These are phyloP conservation scores for Eremothecium sinecaudum DNA, from an alignment of 1,139 yeast species.

Conservation along the genomic window DNA sequence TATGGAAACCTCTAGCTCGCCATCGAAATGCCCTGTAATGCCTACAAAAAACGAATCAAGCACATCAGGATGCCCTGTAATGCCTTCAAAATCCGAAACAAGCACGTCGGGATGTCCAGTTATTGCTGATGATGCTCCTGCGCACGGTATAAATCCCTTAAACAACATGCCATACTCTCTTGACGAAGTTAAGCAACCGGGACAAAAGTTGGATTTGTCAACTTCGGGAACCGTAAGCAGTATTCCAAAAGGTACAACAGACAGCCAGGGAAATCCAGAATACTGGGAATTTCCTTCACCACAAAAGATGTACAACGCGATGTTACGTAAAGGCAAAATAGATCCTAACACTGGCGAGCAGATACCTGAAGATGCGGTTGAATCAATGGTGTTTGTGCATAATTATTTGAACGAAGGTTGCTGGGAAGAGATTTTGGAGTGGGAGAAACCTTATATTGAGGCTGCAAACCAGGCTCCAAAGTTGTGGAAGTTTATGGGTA, in stretches of 20 bases:
- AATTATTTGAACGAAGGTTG: constrained; percentile 96
- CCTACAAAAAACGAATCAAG: constrained; percentile 11
- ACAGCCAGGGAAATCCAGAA: constrained; percentile 41
- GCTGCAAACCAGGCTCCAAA: constrained; percentile 57
- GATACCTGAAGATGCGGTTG: constrained; percentile 91
- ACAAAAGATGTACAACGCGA: constrained; percentile 97
- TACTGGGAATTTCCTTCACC: constrained; percentile 99
- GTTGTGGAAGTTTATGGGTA: constrained; percentile 77
- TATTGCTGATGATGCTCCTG: constrained; percentile 10
- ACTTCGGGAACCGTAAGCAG: constrained; percentile 76
- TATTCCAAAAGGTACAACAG: constrained; percentile 69
- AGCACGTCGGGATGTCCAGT: constrained; percentile 33
- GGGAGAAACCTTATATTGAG: constrained; percentile 65
- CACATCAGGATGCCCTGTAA: too few species aligned
- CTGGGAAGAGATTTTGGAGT: constrained; percentile 85
- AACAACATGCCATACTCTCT: constrained; percentile 82
- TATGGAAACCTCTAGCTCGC: too few species aligned
- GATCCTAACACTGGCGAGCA: constrained; percentile 40
- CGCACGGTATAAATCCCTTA: constrained; percentile 47
- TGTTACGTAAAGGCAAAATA: constrained; percentile 80
- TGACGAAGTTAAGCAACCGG: constrained; percentile 62
- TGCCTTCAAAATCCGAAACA: background rate
- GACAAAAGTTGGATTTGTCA: constrained; percentile 69
- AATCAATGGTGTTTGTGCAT: constrained; percentile 94
- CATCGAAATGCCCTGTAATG: too few species aligned